Evolutionary conservation across 139 green algal species (phyloP), one percentile per base, ranked within the genome.

Genomic region (Picochlorum sp.): DNA sequence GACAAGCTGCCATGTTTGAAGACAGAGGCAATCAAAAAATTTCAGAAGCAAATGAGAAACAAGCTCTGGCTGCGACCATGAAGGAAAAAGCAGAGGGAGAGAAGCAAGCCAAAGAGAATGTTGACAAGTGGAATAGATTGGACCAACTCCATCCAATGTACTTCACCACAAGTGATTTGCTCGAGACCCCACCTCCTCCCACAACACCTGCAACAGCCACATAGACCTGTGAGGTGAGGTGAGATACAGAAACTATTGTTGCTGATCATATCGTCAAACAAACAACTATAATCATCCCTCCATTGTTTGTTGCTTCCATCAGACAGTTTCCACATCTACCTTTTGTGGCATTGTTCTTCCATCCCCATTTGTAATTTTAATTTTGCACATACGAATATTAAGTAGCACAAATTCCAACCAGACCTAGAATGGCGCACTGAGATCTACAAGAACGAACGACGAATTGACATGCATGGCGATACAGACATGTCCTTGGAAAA

Each of bases 101-200:
- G n/a, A 54, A 26, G 11, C 18, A 20, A 20, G n/a, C n/a, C 18
- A 18, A 54, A 21, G 47, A 54, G 2, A 21, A 54, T 9, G n/a
- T 54, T 1, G 9, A 54, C n/a, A 54, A 18, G 9, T 26, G 16
- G 16, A 20, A 56, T 62, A 28, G 18, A 18, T 20, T 62, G 16
- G 18, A 28, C 30, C 30, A 45, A 44, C n/a, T 45, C 16, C 56
- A 44, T 14, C 56, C 56, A 62, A 62, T 54, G 56, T 45, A 62
- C n/a, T 44, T 45, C n/a, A 54, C 32, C n/a, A 20, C 18, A 34
- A 20, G n/a, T 45, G 30, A 62, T 34, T 28, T 62, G 56, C 16
- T 54, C 4, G 47, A 54, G n/a, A 54, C 47, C 16, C 47, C 47
- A 26, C 47, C 47, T 54, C 18, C 47, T 20, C 47, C 47, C 47